Conservation (phyloP, 164 flowering plant species). For the Magnolia changhungtana region DNA sequence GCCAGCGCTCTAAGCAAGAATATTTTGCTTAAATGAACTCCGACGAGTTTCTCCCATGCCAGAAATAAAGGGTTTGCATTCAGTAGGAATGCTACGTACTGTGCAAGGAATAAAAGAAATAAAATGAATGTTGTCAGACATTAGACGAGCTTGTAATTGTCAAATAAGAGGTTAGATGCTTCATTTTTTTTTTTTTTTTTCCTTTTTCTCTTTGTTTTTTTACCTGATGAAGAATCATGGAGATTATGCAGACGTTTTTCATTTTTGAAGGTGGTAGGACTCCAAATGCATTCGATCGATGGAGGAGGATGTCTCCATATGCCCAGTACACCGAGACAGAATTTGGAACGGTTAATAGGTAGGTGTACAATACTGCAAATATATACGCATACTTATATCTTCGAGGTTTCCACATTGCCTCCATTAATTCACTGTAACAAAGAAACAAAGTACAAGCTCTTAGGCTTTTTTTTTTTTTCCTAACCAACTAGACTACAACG, state of each 20-base stretch:
- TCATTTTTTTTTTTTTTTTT: not conserved
- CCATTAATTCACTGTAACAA: conserved; percentile 13
- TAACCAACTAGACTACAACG: too few relatives aligned
- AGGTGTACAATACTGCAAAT: conserved; percentile 9
- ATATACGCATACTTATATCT: conserved; percentile 12
- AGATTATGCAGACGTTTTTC: conserved; percentile 9
- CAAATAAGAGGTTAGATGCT: not conserved
- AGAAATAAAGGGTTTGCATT: conserved; percentile 13
- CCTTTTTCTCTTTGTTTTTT: not conserved
- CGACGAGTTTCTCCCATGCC: conserved; percentile 12
- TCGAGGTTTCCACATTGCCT: conserved; percentile 19
- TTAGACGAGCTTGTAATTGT: not conserved
- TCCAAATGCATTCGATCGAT: conserved; percentile 13
- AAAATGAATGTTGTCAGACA: not conserved
- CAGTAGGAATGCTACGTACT: conserved; percentile 13
- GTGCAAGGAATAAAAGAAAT: not conserved
- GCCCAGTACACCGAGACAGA: conserved; percentile 17
- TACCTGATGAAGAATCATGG: conserved; percentile 19
- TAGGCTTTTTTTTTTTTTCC: too few relatives aligned
- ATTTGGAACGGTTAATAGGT: conserved; percentile 9
- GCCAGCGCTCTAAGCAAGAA: conserved; percentile 5
- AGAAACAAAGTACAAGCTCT: not conserved
- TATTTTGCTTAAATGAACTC: conserved; percentile 8
- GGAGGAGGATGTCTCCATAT: conserved; percentile 13
- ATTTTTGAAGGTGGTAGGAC: conserved; percentile 7